Evolutionary conservation across 2,329 filamentous ascomycete genomes (phyloP).

Genomic region (Tolypocladium sp.): DNA sequence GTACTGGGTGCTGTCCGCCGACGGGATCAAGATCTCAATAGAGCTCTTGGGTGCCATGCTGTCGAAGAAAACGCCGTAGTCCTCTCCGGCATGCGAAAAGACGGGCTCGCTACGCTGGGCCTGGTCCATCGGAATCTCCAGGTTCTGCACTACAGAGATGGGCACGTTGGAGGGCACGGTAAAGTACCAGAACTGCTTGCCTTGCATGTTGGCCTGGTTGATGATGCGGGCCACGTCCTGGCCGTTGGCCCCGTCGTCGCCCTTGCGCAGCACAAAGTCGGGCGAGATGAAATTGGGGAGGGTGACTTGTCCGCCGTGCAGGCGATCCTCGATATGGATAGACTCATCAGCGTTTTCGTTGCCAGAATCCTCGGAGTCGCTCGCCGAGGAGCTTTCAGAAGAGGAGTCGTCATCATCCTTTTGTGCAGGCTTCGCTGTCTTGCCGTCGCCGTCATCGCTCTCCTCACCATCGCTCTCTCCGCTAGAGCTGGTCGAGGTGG

Average conservation of each 20-base stretch:
- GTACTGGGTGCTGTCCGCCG: conserved; percentile 44
- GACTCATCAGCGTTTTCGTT: conserved; percentile 27
- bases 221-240: conserved; percentile 46
- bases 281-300: conserved; percentile 37
- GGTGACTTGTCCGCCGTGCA: conserved; percentile 23
- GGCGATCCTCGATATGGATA: conserved; percentile 25
- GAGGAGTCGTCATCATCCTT: not conserved
- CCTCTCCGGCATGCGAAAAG: conserved; percentile 52
- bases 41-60: conserved; percentile 37
- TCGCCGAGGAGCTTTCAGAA: conserved; percentile 5
- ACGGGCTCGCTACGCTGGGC: conserved; percentile 42
- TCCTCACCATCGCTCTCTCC: conserved; percentile 4
- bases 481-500: conserved; percentile 12
- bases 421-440: not conserved
- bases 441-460: not conserved
- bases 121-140: conserved; percentile 51
- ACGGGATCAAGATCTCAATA: conserved; percentile 54
- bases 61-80: conserved; percentile 52
- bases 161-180: conserved; percentile 62
- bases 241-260: conserved; percentile 24
- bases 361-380: conserved; percentile 17
- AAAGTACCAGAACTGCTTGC: conserved; percentile 76
- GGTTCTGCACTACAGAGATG: conserved; percentile 55
- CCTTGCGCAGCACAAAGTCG: conserved; percentile 45
- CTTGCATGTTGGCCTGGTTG: conserved; percentile 47